These are phyloP conservation scores for Parathielavia hyrcaniae DNA, from an alignment of 495 filamentous ascomycete genomes.

Conservation along the genomic window DNA sequence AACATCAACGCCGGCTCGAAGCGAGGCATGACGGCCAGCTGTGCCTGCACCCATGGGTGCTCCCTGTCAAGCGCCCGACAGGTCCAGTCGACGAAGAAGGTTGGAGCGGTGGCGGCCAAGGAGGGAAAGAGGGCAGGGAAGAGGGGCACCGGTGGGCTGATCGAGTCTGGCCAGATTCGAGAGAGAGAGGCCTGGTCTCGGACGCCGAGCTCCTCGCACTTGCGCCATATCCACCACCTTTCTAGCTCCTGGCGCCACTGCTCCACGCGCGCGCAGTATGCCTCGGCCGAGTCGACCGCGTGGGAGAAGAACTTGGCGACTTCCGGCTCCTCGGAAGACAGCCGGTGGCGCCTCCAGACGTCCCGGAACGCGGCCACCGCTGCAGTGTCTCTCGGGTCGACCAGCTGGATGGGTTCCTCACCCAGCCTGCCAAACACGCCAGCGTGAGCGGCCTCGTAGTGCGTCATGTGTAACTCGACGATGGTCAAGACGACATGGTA, in stretches of 20 bases:
- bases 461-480: too few species aligned
- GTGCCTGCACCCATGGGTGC: constrained; percentile 4
- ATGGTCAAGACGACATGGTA: too few species aligned
- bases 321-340: too few species aligned
- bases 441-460: too few species aligned
- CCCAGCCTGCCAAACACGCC: too few species aligned
- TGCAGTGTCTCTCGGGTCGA: too few species aligned
- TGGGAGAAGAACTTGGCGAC: not conserved
- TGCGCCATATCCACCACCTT: not conserved
- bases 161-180: not conserved
- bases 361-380: too few species aligned
- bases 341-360: too few species aligned
- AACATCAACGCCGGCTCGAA: constrained; percentile 1
- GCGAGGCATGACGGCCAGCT: not conserved
- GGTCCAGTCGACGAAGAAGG: too few species aligned
- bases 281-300: not conserved
- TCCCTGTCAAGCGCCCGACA: not conserved
- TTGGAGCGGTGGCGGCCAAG: too few species aligned
- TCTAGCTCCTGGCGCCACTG: not conserved
- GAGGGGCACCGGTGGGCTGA: not conserved
- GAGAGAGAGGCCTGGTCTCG: not conserved
- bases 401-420: too few species aligned
- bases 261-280: not conserved
- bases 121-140: not conserved
- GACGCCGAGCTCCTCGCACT: not conserved